phyloP scores from a whole-genome alignment of 148 eudicot species.

The Dianthus caryophyllus region DNA sequence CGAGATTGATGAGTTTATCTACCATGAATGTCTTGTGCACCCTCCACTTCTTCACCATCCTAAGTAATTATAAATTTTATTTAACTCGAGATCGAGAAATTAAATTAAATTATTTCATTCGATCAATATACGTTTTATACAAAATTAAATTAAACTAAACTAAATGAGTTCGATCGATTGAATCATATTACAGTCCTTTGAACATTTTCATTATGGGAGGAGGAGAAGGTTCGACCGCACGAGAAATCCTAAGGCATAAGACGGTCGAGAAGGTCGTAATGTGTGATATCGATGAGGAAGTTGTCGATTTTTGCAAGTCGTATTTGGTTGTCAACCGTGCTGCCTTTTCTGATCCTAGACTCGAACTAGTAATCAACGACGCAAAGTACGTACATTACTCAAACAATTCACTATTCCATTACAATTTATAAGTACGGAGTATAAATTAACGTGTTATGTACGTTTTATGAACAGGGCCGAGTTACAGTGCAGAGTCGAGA shows the following conservation, averaged over 20 bases:
- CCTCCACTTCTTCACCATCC: conserved; percentile 79
- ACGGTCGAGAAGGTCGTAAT: conserved; percentile 68
- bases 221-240: conserved; percentile 96
- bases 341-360: conserved; percentile 78
- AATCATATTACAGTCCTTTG: conserved; percentile 55
- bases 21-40: conserved; percentile 93
- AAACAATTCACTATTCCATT: too few relatives aligned
- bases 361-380: conserved; percentile 78
- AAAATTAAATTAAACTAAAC: too few relatives aligned
- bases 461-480: conserved; percentile 53
- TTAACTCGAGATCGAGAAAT: too few relatives aligned
- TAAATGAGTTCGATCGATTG: too few relatives aligned
- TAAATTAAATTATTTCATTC: too few relatives aligned
- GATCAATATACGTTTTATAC: too few relatives aligned
- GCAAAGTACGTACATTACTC: conserved; percentile 43
- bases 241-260: conserved; percentile 76
- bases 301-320: conserved; percentile 86
- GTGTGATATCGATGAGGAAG: conserved; percentile 98
- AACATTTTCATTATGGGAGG: conserved; percentile 87
- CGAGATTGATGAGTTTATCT: conserved; percentile 87
- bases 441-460: neutral
- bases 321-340: conserved; percentile 66
- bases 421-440: too few relatives aligned
- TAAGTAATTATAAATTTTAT: too few relatives aligned
- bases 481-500: conserved; percentile 56